Conservation (phyloP, 2,329 filamentous ascomycete genomes). For the Neonectria ditissima region DNA sequence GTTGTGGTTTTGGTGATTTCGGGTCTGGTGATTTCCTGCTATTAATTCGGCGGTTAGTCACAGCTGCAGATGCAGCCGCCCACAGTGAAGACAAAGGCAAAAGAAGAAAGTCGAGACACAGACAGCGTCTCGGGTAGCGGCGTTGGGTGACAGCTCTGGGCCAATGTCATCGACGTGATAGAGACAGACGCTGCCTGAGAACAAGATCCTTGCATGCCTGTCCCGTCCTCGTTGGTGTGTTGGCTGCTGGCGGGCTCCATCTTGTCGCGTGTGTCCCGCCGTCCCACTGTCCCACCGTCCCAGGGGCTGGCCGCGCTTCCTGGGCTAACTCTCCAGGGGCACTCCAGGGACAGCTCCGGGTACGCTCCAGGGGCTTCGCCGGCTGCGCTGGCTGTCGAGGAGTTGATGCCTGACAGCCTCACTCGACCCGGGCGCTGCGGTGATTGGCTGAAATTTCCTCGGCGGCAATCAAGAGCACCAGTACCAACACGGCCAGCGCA, state of each 20-base stretch:
- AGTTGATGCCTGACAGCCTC: constrained; percentile 48
- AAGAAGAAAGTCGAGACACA: background rate
- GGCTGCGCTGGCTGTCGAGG: background rate
- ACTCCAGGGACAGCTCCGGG: background rate
- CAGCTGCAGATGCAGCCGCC: background rate
- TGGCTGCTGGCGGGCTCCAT: constrained; percentile 14
- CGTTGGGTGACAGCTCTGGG: background rate
- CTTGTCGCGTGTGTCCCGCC: background rate
- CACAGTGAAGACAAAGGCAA: background rate
- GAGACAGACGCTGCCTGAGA: background rate
- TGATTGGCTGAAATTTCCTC: constrained; percentile 47
- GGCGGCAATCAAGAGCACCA: constrained; percentile 33
- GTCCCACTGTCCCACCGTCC: background rate
- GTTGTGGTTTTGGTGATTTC: background rate
- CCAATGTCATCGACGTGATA: background rate
- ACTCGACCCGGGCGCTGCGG: constrained; percentile 20
- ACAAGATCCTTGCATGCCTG: constrained; percentile 12
- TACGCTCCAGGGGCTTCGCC: constrained; percentile 16
- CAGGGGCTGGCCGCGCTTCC: background rate
- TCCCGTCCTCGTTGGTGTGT: constrained; percentile 19
- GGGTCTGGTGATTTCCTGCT: background rate
- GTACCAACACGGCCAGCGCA: constrained; percentile 37
- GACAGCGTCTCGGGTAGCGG: background rate
- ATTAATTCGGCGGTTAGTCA: background rate
- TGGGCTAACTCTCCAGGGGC: constrained; percentile 1